phyloP scores from a whole-genome alignment of 2,329 filamentous ascomycete species.

The Fusarium sp. region DNA sequence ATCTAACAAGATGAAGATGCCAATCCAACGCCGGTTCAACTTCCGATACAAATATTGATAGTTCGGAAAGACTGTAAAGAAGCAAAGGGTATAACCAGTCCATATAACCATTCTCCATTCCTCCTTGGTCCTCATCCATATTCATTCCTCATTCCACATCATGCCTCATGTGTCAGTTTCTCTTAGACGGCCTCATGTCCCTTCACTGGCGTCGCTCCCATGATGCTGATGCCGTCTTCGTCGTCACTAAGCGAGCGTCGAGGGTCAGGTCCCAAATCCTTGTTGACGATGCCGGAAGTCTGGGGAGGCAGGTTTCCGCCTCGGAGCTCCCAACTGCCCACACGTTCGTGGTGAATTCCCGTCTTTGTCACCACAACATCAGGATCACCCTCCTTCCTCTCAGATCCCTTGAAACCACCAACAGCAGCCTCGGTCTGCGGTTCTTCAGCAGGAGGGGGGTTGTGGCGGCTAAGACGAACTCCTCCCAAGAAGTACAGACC shows the following conservation, averaged over 20 bases:
- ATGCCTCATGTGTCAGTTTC: neutral
- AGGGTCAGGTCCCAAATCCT: conserved; percentile 34
- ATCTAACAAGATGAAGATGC: neutral
- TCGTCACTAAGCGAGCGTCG: conserved; percentile 42
- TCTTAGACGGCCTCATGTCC: conserved; percentile 54
- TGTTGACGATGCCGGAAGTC: conserved; percentile 40
- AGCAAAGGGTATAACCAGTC: conserved; percentile 40
- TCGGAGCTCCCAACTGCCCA: conserved; percentile 64
- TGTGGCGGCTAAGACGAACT: conserved; percentile 46
- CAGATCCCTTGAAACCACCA: conserved; percentile 58
- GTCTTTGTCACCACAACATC: conserved; percentile 56
- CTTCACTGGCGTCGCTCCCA: conserved; percentile 52
- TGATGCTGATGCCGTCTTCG: conserved; percentile 51
- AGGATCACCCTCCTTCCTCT: conserved; percentile 58
- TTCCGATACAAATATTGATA: conserved; percentile 6
- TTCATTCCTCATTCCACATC: neutral
- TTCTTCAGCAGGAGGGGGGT: conserved; percentile 4
- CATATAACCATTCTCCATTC: neutral
- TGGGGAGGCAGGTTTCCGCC: conserved; percentile 25
- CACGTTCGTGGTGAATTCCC: conserved; percentile 58
- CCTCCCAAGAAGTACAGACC: conserved; percentile 50
- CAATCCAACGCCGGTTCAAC: conserved; percentile 29
- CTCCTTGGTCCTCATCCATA: neutral
- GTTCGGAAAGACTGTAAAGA: conserved; percentile 34
- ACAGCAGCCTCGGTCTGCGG: conserved; percentile 15